Evolutionary conservation across 192 early-diverging fungal species (phyloP), one percentile per base, ranked within the genome.

Genomic region (Backusella psychrophila): DNA sequence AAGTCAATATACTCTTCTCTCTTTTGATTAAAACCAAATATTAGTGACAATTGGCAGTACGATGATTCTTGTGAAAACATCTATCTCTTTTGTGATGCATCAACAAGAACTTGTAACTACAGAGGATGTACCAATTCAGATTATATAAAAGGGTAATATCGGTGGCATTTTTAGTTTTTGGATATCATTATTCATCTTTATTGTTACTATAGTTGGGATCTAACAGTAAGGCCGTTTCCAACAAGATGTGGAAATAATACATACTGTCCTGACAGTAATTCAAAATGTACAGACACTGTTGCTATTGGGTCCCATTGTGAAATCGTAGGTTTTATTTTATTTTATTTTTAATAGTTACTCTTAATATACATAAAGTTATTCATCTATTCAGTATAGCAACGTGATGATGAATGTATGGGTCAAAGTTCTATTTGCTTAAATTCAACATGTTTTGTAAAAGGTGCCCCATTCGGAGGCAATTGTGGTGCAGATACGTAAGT

Each of bases 401-500:
- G 82, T 36, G 82, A 83, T 52, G 82, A 83, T 68, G 78, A 80
- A 69, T 83, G 82, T 59, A 26, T 34, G 0, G 78, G 82, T 11
- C 33, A 19, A 14, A 72, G n/a, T 52, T 49, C 76, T 0, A 83
- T 83, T 41, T 83, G 82, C n/a, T 46, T 83, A 29, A 83, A 83
- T 59, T 65, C 26, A 26, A 56, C 73, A 34, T 83, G 82, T 36
- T 63, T 59, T 31, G 59, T 80, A 17, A 80, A 83, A 36, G 76
- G 49, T 26, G 82, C 76, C 9, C 78, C 82, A 35, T 33, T 83
- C 0, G 59, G 70, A 46, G 82, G 76, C 8, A 46, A 44, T 11
- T 83, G 82, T 75, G 78, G 73, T 9, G 15, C 72, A 34, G 82
- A 83, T 17, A 75, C 42, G 82, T 83, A 76, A 77, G 68, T 46